Evolutionary conservation across 176 grass and related monocot genomes (phyloP).

Genomic region (Chrysopogon serrulatus): DNA sequence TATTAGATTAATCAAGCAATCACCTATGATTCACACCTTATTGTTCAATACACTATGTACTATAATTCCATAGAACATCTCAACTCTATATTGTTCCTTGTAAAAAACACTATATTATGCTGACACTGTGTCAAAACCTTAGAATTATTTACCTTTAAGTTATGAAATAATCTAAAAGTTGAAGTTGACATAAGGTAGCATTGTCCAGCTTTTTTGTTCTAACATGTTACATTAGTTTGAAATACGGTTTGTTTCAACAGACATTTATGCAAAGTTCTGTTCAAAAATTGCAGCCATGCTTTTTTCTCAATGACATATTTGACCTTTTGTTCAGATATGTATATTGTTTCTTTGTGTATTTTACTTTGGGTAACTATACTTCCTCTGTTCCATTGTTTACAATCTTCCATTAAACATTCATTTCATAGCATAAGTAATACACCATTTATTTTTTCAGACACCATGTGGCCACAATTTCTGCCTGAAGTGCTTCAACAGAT

Average conservation of each 20-base stretch:
- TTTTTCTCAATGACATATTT: not conserved
- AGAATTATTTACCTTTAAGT: not conserved
- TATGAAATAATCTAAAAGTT: not conserved
- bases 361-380: not conserved
- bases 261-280: not conserved
- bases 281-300: not conserved
- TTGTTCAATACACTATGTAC: not conserved
- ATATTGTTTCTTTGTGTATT: not conserved
- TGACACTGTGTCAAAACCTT: not conserved
- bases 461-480: constrained; percentile 92
- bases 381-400: not conserved
- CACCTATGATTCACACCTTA: not conserved
- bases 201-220: not conserved
- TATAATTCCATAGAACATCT: not conserved
- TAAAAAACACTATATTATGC: not conserved
- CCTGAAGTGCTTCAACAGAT: constrained; percentile 74
- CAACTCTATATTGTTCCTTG: not conserved
- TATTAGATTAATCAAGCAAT: not conserved
- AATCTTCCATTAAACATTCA: not conserved
- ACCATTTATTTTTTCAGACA: constrained; percentile 32
- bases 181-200: not conserved
- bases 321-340: not conserved
- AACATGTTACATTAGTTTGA: not conserved
- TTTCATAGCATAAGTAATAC: not conserved
- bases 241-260: not conserved